Conservation (phyloP, 2,329 filamentous ascomycete species). For the Paecilomyces sp. region DNA sequence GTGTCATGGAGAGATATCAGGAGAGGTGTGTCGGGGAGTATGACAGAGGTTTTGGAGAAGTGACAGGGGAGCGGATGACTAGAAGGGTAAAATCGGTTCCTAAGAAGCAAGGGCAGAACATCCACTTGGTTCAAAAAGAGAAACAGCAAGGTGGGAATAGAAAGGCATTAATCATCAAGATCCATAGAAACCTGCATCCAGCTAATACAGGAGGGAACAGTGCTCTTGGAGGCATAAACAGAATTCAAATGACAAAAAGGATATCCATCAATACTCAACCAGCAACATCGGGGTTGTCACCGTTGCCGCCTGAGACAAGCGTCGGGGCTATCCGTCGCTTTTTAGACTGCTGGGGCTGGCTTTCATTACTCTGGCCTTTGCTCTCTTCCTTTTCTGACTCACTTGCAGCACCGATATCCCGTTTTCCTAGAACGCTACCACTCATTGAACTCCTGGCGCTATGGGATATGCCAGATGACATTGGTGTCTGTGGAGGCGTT, state of each 20-base stretch:
- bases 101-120: background rate
- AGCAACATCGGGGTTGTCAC: conserved; percentile 6
- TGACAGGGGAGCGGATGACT: background rate
- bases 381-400: conserved; percentile 40
- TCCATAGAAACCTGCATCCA: conserved; percentile 1
- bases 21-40: background rate
- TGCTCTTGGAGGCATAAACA: background rate
- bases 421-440: conserved; percentile 48
- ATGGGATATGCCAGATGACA: conserved; percentile 41
- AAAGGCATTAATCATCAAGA: conserved; percentile 16
- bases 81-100: background rate
- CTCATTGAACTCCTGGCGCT: conserved; percentile 50
- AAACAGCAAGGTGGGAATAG: conserved; percentile 1
- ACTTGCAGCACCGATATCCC: conserved; percentile 34
- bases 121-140: background rate
- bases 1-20: background rate
- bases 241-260: background rate
- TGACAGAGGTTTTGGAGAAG: background rate
- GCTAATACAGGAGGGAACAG: background rate
- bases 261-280: conserved; percentile 5
- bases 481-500: conserved; percentile 84
- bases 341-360: conserved; percentile 50
- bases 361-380: conserved; percentile 35
- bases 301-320: conserved; percentile 36
- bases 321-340: conserved; percentile 66